Evolutionary conservation across 2,329 filamentous ascomycete genomes (phyloP).

Genomic region (Claviceps digitariae): DNA sequence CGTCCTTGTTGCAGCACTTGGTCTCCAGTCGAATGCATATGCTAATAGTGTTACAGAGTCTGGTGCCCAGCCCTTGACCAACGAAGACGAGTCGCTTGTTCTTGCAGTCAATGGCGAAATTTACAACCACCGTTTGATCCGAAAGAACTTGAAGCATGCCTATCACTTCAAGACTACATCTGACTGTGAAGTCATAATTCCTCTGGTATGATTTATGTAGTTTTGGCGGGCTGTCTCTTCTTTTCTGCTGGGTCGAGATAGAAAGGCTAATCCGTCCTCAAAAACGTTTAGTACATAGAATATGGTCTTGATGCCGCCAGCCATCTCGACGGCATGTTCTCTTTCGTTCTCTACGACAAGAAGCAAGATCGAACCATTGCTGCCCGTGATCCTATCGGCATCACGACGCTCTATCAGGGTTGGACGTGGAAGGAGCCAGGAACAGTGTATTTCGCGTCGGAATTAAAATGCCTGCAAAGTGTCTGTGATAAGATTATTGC

Average conservation of each 20-base stretch:
- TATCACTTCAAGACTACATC: constrained; percentile 99
- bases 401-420: constrained; percentile 96
- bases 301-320: constrained; percentile 86
- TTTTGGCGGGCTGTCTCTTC: neutral
- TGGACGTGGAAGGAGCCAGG: constrained; percentile 71
- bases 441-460: constrained; percentile 89
- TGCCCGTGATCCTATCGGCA: constrained; percentile 88
- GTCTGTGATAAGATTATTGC: constrained; percentile 92
- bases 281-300: constrained; percentile 60
- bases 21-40: constrained; percentile 7
- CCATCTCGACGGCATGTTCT: constrained; percentile 98
- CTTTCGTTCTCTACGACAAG: constrained; percentile 96
- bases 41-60: constrained; percentile 47
- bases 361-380: constrained; percentile 82
- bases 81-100: constrained; percentile 74
- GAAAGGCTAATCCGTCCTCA: neutral
- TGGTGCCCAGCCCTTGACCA: constrained; percentile 89
- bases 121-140: constrained; percentile 95
- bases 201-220: constrained; percentile 50
- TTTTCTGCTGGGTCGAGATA: neutral
- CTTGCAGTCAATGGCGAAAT: constrained; percentile 99
- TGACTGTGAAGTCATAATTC: constrained; percentile 98
- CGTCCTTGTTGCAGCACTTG: neutral
- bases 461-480: constrained; percentile 83
- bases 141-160: constrained; percentile 68